Conservation (phyloP, 2,329 filamentous ascomycete genomes). For the Teratosphaeria epicoccoides region DNA sequence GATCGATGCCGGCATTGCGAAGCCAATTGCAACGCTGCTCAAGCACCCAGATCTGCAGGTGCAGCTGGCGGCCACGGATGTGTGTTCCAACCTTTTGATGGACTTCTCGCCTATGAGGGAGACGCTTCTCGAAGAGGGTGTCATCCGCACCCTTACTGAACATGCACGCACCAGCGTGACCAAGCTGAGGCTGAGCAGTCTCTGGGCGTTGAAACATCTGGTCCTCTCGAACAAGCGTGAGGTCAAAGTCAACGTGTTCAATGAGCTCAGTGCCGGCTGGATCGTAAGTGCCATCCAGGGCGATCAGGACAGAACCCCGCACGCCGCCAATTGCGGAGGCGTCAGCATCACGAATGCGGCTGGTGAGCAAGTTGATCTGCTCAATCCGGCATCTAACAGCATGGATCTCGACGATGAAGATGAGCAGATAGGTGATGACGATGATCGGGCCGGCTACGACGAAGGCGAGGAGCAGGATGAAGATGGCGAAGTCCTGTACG, state of each 20-base stretch:
- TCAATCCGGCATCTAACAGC: slow-evolving; percentile 37
- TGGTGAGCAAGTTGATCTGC: slow-evolving; percentile 49
- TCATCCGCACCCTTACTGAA: slow-evolving; percentile 67
- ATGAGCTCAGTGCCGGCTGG: slow-evolving; percentile 69
- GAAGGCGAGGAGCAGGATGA: slow-evolving; percentile 25
- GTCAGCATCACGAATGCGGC: slow-evolving; percentile 44
- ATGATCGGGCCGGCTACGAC: slow-evolving; percentile 13
- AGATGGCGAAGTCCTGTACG: slow-evolving; percentile 38
- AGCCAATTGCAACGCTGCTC: slow-evolving; percentile 66
- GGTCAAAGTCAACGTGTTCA: slow-evolving; percentile 65
- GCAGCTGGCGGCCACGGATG: slow-evolving; percentile 73
- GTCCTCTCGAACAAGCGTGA: slow-evolving; percentile 61
- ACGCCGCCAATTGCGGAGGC: slow-evolving; percentile 39
- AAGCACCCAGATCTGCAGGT: slow-evolving; percentile 66
- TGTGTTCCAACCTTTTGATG: slow-evolving; percentile 73
- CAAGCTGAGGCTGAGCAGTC: slow-evolving; percentile 68
- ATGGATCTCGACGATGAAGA: slow-evolving; percentile 22
- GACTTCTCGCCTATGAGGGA: slow-evolving; percentile 88
- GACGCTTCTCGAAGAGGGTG: slow-evolving; percentile 61
- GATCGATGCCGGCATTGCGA: slow-evolving; percentile 72
- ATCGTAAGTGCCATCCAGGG: slow-evolving; percentile 66
- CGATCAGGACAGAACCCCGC: slow-evolving; percentile 30
- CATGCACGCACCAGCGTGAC: slow-evolving; percentile 74
- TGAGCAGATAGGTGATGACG: slow-evolving; percentile 20
- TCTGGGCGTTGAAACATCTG: slow-evolving; percentile 92